phyloP scores from a whole-genome alignment of 495 filamentous ascomycete species.

The Aspergillus nanangensis region DNA sequence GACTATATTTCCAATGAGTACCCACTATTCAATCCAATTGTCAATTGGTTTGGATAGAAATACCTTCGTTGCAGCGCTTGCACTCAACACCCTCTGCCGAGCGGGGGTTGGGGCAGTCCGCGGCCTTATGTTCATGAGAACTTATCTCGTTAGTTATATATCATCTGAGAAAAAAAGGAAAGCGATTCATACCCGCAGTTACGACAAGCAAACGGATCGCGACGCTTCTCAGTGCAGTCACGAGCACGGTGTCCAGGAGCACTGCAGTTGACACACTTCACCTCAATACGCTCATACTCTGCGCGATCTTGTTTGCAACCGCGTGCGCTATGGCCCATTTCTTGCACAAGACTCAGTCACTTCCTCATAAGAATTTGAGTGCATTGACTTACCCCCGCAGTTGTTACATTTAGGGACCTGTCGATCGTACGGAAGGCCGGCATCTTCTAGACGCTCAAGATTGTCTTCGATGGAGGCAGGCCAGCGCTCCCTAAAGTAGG shows the following conservation, averaged over 20 bases:
- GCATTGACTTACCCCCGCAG: slow-evolving; percentile 52
- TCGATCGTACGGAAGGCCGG: slow-evolving; percentile 65
- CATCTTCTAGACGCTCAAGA: slow-evolving; percentile 64
- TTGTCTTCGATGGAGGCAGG: slow-evolving; percentile 66
- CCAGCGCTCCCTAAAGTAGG: slow-evolving; percentile 56
- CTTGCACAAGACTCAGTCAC: slow-evolving; percentile 34
- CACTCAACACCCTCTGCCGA: slow-evolving; percentile 74
- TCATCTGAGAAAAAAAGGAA: slow-evolving; percentile 12
- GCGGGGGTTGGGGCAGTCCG: slow-evolving; percentile 67
- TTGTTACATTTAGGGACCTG: slow-evolving; percentile 64
- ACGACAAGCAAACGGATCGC: slow-evolving; percentile 64
- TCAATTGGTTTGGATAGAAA: slow-evolving; percentile 3
- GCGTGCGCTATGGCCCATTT: slow-evolving; percentile 69
- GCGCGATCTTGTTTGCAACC: slow-evolving; percentile 60
- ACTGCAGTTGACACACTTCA: slow-evolving; percentile 74
- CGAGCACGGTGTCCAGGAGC: slow-evolving; percentile 68
- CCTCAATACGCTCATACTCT: slow-evolving; percentile 38
- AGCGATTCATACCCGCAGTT: slow-evolving; percentile 67
- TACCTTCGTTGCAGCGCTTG: slow-evolving; percentile 69
- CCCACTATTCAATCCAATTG: background rate
- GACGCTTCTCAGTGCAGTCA: slow-evolving; percentile 58
- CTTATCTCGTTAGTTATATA: too few relatives aligned
- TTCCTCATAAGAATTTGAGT: background rate
- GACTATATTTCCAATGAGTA: slow-evolving; percentile 37
- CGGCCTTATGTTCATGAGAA: slow-evolving; percentile 52